phyloP scores from a whole-genome alignment of 2,329 filamentous ascomycete species.

The Beauveria bassiana region DNA sequence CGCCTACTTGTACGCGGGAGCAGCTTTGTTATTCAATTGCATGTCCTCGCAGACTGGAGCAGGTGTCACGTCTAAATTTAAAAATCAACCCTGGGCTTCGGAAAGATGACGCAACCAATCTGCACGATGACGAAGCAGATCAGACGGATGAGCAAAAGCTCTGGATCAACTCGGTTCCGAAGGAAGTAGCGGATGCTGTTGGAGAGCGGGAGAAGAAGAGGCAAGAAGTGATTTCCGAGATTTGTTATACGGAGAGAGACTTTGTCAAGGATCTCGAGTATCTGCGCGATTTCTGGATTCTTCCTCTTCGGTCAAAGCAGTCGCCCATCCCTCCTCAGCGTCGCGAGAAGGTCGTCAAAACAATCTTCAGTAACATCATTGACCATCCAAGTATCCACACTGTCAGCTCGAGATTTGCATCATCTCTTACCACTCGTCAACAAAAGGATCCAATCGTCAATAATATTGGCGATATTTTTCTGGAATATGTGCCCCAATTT shows the following conservation, averaged over 20 bases:
- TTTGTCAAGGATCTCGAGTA: constrained; percentile 99
- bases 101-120: constrained; percentile 45
- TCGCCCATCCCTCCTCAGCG: constrained; percentile 86
- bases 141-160: constrained; percentile 94
- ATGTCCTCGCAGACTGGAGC: constrained; percentile 85
- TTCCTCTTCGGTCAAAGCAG: constrained; percentile 70
- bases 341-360: constrained; percentile 84
- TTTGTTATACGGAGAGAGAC: constrained; percentile 97
- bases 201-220: constrained; percentile 92
- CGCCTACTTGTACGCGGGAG: constrained; percentile 91
- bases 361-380: constrained; percentile 92
- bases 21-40: constrained; percentile 97
- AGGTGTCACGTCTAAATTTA: constrained; percentile 88
- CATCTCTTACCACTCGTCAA: constrained; percentile 81
- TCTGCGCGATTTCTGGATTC: constrained; percentile 96
- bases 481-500: constrained; percentile 86
- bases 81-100: constrained; percentile 86
- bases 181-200: constrained; percentile 86
- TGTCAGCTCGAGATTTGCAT: constrained; percentile 83
- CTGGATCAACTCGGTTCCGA: constrained; percentile 97
- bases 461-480: constrained; percentile 88
- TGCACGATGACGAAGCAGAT: constrained; percentile 72
- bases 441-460: constrained; percentile 84
- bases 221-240: constrained; percentile 94
- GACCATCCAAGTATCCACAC: constrained; percentile 74